Evolutionary conservation across 495 filamentous ascomycete genomes (phyloP).

Genomic region (Mytilinidion resinicola): DNA sequence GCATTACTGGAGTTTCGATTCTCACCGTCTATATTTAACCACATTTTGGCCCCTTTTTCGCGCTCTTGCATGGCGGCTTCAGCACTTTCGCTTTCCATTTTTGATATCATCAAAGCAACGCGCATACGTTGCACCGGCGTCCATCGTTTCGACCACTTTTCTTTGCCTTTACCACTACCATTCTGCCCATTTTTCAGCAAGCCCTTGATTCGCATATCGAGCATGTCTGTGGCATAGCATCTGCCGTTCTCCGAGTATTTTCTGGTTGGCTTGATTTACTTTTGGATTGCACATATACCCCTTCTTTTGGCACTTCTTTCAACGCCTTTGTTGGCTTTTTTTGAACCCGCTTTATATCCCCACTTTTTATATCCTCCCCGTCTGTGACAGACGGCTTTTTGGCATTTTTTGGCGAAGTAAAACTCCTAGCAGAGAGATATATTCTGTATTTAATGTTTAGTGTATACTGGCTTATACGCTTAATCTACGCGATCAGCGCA

Average conservation of each 20-base stretch:
- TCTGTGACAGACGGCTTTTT: no score
- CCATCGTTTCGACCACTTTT: background rate
- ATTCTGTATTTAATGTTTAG: slow-evolving; percentile 21
- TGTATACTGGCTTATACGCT: slow-evolving; percentile 22
- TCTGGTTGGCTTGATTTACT: background rate
- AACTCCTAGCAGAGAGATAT: background rate
- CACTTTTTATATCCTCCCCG: background rate
- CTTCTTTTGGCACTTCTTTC: slow-evolving; percentile 3
- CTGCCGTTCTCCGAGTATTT: no score
- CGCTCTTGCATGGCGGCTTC: no score
- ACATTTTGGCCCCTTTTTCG: background rate
- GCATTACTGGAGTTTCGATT: no score
- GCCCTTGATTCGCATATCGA: background rate
- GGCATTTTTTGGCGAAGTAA: no score
- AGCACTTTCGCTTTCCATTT: no score
- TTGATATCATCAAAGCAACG: no score
- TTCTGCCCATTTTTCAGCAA: background rate
- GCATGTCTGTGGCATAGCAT: background rate
- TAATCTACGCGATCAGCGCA: background rate
- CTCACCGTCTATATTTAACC: no score
- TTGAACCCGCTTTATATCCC: background rate
- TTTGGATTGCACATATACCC: slow-evolving; percentile 6
- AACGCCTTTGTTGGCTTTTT: background rate
- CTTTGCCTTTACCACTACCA: background rate
- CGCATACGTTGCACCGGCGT: background rate